Evolutionary conservation across 2,329 filamentous ascomycete genomes (phyloP), one percentile per base, ranked within the genome.

Genomic region (Sporothrix globosa): DNA sequence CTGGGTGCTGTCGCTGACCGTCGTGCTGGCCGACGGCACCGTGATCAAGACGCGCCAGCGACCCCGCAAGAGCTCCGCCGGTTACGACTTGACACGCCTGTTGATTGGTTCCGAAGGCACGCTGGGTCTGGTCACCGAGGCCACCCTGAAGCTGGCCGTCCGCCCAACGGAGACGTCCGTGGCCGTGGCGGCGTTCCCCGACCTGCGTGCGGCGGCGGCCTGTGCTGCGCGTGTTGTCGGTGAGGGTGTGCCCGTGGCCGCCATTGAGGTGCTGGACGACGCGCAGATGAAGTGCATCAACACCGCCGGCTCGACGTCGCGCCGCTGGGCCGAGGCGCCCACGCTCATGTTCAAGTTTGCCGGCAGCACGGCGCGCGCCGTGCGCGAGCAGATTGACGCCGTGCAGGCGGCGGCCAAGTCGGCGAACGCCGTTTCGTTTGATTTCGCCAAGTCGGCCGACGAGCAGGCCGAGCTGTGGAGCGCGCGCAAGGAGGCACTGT

Each of bases 61-160:
- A 65, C 93, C 93, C 13, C 87, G 93, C 74, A 97, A 97, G 84
- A 94, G 91, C 76, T 93, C 91, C 69, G 94, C 94, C 44, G 94
- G 94, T 34, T 97, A 97, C 81, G 93, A 97, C 79, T 86, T 97
- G 67, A 97, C 93, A 1, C 90, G 91, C 76, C 86, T 96, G 72
- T 96, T 97, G 80, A 91, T 97, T 79, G 94, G 94, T 60, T 93
- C 91, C 75, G 94, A 97, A 82, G 94, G 94, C 63, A 97, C 94
- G 0, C 87, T 97, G 1, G 94, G 94, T 10, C 87, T 97, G 14
- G 92, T 97, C 52, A 97, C 94, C 0, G 94, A 97, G 82, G 94
- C 93, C 4, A 94, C 91, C 2, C 84, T 97, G 75, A 97, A 96
- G 82, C 84, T 97, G 54, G 93, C 92, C 0, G 90, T 93, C 30